phyloP scores from a whole-genome alignment of 768 basidiomycete genomes.

The Pisolithus sp. region DNA sequence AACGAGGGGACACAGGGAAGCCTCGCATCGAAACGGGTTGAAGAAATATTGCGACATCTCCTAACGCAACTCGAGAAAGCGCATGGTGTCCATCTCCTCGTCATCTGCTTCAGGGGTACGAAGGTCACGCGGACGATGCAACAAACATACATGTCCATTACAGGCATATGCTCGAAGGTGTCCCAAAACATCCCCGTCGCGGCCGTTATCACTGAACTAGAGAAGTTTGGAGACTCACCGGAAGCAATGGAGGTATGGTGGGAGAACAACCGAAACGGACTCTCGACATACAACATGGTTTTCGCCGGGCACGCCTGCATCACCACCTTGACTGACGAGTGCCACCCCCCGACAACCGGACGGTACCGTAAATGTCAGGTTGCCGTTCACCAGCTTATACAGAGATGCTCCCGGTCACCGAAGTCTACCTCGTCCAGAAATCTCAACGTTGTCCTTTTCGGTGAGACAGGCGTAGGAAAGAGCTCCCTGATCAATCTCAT shows the following conservation, averaged over 20 bases:
- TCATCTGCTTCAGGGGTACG: constrained; percentile 22
- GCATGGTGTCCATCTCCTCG: constrained; percentile 19
- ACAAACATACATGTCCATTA: constrained; percentile 20
- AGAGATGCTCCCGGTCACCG: constrained; percentile 10
- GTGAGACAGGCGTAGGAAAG: constrained; percentile 27
- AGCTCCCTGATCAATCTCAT: constrained; percentile 24
- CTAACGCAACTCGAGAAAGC: constrained; percentile 15
- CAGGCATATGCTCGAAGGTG: constrained; percentile 14
- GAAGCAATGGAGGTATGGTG: constrained; percentile 34
- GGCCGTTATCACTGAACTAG: constrained; percentile 28
- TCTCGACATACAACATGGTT: constrained; percentile 25
- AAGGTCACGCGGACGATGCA: constrained; percentile 22
- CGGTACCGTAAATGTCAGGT: constrained; percentile 15
- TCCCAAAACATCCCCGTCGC: constrained; percentile 16
- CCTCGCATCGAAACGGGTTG: constrained; percentile 17
- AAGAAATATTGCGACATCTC: constrained; percentile 21
- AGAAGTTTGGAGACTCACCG: constrained; percentile 20
- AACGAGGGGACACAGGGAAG: constrained; percentile 21
- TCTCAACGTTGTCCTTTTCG: constrained; percentile 34
- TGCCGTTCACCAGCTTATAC: constrained; percentile 15
- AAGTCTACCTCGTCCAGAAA: constrained; percentile 14
- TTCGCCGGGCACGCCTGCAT: constrained; percentile 35
- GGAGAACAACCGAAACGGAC: constrained; percentile 23
- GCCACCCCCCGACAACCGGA: constrained; percentile 15
- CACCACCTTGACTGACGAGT: constrained; percentile 24